phyloP scores from a whole-genome alignment of 352 stramenopile genomes.

The Globisporangium canariense region DNA sequence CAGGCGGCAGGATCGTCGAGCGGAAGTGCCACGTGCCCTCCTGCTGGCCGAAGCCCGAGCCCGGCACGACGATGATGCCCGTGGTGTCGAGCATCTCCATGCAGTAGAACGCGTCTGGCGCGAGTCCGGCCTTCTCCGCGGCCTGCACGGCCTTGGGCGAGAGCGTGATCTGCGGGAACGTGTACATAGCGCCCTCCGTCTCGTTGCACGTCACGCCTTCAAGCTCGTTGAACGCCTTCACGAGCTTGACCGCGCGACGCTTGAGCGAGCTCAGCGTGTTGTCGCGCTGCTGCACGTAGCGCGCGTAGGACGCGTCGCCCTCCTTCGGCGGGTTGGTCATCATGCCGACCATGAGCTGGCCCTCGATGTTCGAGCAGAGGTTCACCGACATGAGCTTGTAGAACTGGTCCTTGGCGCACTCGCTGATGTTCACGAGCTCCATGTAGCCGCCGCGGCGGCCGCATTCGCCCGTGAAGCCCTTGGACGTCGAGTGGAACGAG shows the following conservation, averaged over 20 bases:
- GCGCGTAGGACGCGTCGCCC: slow-evolving; percentile 87
- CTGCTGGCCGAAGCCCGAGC: slow-evolving; percentile 96
- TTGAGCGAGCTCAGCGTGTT: slow-evolving; percentile 93
- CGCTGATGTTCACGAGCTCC: slow-evolving; percentile 94
- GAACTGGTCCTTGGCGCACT: slow-evolving; percentile 93
- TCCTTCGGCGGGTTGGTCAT: slow-evolving; percentile 96
- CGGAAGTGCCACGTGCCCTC: slow-evolving; percentile 97
- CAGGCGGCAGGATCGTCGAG: slow-evolving; percentile 97
- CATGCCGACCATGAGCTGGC: slow-evolving; percentile 97
- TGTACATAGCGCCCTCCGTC: slow-evolving; percentile 98
- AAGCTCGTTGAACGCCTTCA: slow-evolving; percentile 93
- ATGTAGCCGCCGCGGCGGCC: slow-evolving; percentile 96
- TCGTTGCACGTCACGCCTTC: slow-evolving; percentile 96
- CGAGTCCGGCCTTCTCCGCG: slow-evolving; percentile 66
- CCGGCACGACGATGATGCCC: slow-evolving; percentile 97
- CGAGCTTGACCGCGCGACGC: slow-evolving; percentile 91
- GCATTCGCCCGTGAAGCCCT: slow-evolving; percentile 99
- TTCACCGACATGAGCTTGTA: slow-evolving; percentile 98
- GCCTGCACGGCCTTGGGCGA: slow-evolving; percentile 83
- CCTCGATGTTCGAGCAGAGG: slow-evolving; percentile 96
- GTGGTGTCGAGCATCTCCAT: slow-evolving; percentile 95
- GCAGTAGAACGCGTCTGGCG: slow-evolving; percentile 97
- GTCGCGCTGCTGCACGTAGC: slow-evolving; percentile 90
- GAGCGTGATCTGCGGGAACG: slow-evolving; percentile 94
- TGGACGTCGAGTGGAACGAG: slow-evolving; percentile 98